These are phyloP conservation scores for Ambrosia trifida DNA, from an alignment of 129 eudicot genomes.

Conservation along the genomic window DNA sequence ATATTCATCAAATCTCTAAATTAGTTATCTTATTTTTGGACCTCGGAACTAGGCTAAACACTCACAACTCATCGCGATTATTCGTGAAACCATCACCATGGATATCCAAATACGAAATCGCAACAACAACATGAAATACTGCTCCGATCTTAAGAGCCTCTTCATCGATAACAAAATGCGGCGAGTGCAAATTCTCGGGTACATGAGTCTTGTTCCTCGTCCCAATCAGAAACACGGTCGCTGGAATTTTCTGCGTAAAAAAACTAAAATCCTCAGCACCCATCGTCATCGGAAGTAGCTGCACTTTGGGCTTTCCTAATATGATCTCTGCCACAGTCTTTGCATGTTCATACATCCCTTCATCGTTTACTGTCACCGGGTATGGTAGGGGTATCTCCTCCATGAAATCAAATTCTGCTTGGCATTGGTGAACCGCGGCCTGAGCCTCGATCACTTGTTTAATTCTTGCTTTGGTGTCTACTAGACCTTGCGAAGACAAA, in stretches of 20 bases:
- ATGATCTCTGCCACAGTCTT: conserved; percentile 44
- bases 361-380: conserved; percentile 48
- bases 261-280: conserved; percentile 63
- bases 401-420: conserved; percentile 24
- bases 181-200: conserved; percentile 47
- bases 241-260: conserved; percentile 50
- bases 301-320: conserved; percentile 44
- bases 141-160: conserved; percentile 49
- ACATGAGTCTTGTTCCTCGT: conserved; percentile 42
- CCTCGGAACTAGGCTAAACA: not conserved
- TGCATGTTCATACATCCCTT: conserved; percentile 48
- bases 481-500: conserved; percentile 54
- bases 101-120: conserved; percentile 51
- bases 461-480: conserved; percentile 52
- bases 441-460: conserved; percentile 66
- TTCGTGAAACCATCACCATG: not conserved
- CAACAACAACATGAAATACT: conserved; percentile 54
- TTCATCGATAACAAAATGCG: conserved; percentile 50
- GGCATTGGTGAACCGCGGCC: conserved; percentile 50
- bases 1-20: no score
- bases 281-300: conserved; percentile 40
- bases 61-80: conserved; percentile 30
- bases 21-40: no score
- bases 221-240: conserved; percentile 48
- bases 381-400: conserved; percentile 45